Base-by-base conservation (phyloP, 192 early-diverging fungal genomes). In the Dispira parvispora region DNA sequence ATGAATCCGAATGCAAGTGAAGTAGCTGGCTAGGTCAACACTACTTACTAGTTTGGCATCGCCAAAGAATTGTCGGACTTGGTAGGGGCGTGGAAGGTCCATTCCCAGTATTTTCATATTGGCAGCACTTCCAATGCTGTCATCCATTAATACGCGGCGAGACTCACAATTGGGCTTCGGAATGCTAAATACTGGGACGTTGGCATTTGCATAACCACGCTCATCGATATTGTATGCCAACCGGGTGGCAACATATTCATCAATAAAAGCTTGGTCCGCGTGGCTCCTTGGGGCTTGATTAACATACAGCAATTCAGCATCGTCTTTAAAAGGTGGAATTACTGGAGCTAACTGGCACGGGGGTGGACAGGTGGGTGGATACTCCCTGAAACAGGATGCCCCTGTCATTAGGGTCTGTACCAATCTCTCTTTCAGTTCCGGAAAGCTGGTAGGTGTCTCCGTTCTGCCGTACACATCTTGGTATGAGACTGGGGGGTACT, bases 181-280 rank as follows among this genome's bases (percentile, higher is more conserved):
- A 8, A 45, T 43, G 0, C 64, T 67, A 20, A 64, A 67, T 0
- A 67, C 32, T 1, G 65, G 65, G 9, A 71, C 23, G 46, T 67
- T 65, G 0, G 46, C 55, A 38, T 46, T 49, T 0, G 63, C 69
- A 0, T 1, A 18, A 10, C 53, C 49, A 5, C 45, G 61, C 43
- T 71, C 61, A 25, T 71, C 69, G 25, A 71, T 67, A n/a, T 63
- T 63, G 14, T 62, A 70, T 13, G 46, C 0, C 2, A 70, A n/a
- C 0, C 62, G 20, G 3, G 18, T 61, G 65, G 52, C 9, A 11
- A 16, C 6, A 58, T 55, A 53, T 9, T 10, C 10, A 25, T 53
- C 20, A 16, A 53, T 53, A 25, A 53, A 53, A 0, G 25, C 28
- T 0, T 16, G 6, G 0, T 65, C 69, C 3, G 69, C 63, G 10